A percentile compares a stretch with the other conserved stretches of the same genome.
phyloP scores from a whole-genome alignment of 805 yeast genomes.

The Starmerella vitae region DNA sequence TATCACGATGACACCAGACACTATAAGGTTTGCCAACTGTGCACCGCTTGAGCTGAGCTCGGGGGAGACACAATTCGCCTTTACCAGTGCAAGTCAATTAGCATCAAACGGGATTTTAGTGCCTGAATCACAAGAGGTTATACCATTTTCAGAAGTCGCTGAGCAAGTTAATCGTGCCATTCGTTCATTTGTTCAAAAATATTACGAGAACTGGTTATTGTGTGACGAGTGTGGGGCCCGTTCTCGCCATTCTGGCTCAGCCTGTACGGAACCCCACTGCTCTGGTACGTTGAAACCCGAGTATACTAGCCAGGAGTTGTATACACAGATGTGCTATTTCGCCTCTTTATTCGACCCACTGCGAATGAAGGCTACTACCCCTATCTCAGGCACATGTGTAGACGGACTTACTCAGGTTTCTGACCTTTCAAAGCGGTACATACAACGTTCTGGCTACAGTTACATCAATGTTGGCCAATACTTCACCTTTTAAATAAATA shows the following conservation, averaged over 20 bases:
- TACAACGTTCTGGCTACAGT: conserved; percentile 11
- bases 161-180: conserved; percentile 65
- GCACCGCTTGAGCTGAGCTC: conserved; percentile 37
- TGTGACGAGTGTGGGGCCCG: conserved; percentile 85
- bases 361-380: conserved; percentile 39
- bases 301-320: conserved; percentile 66
- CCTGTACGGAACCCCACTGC: conserved; percentile 39
- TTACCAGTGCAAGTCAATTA: conserved; percentile 61
- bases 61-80: conserved; percentile 39
- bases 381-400: conserved; percentile 68
- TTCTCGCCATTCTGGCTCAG: conserved; percentile 77
- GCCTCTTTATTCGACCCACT: conserved; percentile 70
- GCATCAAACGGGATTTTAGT: conserved; percentile 63
- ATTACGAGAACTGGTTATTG: conserved; percentile 72
- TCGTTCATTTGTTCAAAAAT: conserved; percentile 53
- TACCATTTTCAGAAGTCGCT: conserved; percentile 44
- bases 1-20: conserved; percentile 31
- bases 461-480: conserved; percentile 10
- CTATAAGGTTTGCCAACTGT: conserved; percentile 64
- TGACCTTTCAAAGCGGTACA: conserved; percentile 43
- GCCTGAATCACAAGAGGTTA: conserved; percentile 39
- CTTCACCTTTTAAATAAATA: not conserved
- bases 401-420: conserved; percentile 41
- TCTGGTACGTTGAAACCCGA: conserved; percentile 61
- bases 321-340: conserved; percentile 73